Conservation (phyloP, 306 rosid genomes). For the Begonia loranthoides region DNA sequence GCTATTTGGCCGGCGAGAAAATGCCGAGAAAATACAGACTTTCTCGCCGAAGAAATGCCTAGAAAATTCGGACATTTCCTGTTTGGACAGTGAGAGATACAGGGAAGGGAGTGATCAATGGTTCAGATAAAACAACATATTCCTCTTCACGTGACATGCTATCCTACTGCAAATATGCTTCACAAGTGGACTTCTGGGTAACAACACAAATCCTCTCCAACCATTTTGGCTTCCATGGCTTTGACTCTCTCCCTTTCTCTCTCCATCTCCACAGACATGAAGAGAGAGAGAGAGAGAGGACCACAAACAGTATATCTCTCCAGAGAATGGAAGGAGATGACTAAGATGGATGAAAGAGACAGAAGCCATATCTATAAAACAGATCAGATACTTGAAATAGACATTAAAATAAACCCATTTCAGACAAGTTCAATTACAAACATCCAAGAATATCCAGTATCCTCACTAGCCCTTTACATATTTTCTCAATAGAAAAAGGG, state of each 20-base stretch:
- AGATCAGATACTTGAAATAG: constrained; percentile 7
- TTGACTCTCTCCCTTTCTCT: background rate
- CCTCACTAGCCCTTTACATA: constrained; percentile 40
- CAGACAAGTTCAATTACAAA: constrained; percentile 19
- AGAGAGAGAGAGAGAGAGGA: constrained; percentile 18
- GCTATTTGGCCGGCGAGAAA: too few relatives aligned
- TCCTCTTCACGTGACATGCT: too few relatives aligned
- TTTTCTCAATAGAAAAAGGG: constrained; percentile 23
- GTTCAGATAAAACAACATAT: background rate
- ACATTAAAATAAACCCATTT: constrained; percentile 9
- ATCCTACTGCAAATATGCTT: too few relatives aligned
- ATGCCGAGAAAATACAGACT: too few relatives aligned
- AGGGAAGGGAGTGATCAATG: background rate
- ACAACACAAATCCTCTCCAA: too few relatives aligned
- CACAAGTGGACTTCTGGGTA: too few relatives aligned
- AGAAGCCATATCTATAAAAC: constrained; percentile 19
- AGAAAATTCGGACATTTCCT: too few relatives aligned
- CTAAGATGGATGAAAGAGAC: constrained; percentile 11
- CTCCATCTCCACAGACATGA: background rate
- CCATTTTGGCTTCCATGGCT: too few relatives aligned
- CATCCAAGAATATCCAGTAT: constrained; percentile 18
- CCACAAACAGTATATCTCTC: constrained; percentile 17
- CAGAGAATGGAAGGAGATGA: constrained; percentile 6
- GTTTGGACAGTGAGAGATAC: too few relatives aligned
- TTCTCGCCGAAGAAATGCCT: too few relatives aligned